A percentile compares a stretch with the other conserved stretches of the same genome.
Conservation (phyloP, 208 protist species). For the Trichomonas gallinae region DNA sequence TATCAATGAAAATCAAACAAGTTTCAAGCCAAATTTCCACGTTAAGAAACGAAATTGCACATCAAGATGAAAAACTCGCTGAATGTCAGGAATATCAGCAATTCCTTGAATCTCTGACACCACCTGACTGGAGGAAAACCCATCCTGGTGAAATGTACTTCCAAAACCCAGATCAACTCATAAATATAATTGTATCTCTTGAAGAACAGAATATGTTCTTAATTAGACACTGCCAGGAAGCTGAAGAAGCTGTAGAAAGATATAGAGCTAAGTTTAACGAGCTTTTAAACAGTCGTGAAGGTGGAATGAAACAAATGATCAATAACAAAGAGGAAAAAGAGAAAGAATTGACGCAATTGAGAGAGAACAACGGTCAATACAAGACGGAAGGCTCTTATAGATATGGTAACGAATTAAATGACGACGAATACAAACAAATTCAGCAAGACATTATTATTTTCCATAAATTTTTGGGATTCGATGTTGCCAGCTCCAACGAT, state of each 20-base stretch:
- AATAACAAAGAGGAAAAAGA: not conserved
- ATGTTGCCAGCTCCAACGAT: not conserved
- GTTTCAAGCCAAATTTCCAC: slow-evolving; percentile 3
- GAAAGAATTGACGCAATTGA: not conserved
- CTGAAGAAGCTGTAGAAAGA: slow-evolving; percentile 1
- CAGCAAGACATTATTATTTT: not conserved
- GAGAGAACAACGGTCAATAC: not conserved
- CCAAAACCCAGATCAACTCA: not conserved
- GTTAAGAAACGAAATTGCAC: not conserved
- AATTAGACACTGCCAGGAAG: not conserved
- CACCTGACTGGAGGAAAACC: not conserved
- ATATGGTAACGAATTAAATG: not conserved
- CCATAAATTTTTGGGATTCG: not conserved
- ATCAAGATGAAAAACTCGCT: not conserved
- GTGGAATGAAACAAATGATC: not conserved
- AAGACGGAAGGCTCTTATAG: not conserved
- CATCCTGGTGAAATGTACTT: slow-evolving; percentile 8
- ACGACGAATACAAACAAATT: not conserved
- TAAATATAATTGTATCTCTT: not conserved
- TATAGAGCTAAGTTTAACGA: not conserved
- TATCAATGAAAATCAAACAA: slow-evolving; percentile 13
- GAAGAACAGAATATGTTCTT: slow-evolving; percentile 22
- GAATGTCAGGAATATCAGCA: not conserved
- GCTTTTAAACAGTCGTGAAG: not conserved
- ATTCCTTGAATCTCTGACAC: not conserved